phyloP scores from a whole-genome alignment of 1,139 yeast species.

The Kodamaea plutei region DNA sequence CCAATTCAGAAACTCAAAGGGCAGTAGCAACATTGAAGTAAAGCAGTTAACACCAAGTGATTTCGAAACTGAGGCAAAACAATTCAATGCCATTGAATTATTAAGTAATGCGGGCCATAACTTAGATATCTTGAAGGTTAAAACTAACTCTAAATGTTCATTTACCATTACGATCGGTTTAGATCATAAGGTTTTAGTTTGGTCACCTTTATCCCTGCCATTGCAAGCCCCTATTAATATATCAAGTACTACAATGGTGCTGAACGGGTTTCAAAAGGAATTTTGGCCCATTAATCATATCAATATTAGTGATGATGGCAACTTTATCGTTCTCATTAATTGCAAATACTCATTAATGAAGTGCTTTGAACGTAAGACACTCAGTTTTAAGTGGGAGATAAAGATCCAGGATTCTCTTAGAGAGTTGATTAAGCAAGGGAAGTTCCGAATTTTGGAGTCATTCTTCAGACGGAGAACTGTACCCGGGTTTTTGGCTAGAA shows the following conservation, averaged over 20 bases:
- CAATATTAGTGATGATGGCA: slow-evolving; percentile 58
- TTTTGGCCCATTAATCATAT: slow-evolving; percentile 69
- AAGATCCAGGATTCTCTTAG: slow-evolving; percentile 17
- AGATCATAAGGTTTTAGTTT: slow-evolving; percentile 65
- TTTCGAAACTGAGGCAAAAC: slow-evolving; percentile 18
- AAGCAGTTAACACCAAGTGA: slow-evolving; percentile 10
- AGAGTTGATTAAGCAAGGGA: slow-evolving; percentile 21
- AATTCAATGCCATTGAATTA: slow-evolving; percentile 48
- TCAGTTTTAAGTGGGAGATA: slow-evolving; percentile 53
- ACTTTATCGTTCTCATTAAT: slow-evolving; percentile 55
- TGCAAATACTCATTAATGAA: slow-evolving; percentile 45
- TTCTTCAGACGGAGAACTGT: slow-evolving; percentile 57
- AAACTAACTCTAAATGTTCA: slow-evolving; percentile 52
- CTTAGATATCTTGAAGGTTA: slow-evolving; percentile 59
- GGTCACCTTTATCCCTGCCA: slow-evolving; percentile 59
- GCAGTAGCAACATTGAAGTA: slow-evolving; percentile 2
- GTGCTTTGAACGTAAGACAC: slow-evolving; percentile 54
- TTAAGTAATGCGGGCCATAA: slow-evolving; percentile 40
- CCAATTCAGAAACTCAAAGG: slow-evolving; percentile 1
- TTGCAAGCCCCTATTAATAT: slow-evolving; percentile 35
- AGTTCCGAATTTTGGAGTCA: slow-evolving; percentile 45
- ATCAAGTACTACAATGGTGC: slow-evolving; percentile 29
- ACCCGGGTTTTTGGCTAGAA: slow-evolving; percentile 48
- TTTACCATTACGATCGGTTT: slow-evolving; percentile 67
- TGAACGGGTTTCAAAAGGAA: slow-evolving; percentile 33